phyloP scores from a whole-genome alignment of 2,329 filamentous ascomycete species.

The Fusarium heterosporum region DNA sequence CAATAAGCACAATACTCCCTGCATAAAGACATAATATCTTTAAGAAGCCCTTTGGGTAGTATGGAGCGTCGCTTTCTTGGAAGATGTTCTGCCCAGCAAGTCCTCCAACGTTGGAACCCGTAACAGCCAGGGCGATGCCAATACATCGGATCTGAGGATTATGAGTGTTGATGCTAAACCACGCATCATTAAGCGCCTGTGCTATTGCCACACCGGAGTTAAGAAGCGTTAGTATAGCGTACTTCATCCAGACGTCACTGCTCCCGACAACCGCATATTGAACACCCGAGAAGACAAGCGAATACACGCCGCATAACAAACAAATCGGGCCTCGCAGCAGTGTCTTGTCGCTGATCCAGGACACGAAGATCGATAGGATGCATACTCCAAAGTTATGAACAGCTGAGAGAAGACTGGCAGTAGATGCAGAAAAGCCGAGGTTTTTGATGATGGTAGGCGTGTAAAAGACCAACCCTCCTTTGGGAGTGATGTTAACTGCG shows the following conservation, averaged over 20 bases:
- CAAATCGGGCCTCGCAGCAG: neutral
- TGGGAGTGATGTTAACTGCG: neutral
- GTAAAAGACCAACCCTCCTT: constrained; percentile 4
- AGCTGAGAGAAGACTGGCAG: neutral
- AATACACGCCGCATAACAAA: constrained; percentile 3
- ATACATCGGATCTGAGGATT: constrained; percentile 9
- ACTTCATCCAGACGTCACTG: neutral
- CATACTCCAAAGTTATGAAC: constrained; percentile 14
- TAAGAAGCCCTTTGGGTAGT: neutral
- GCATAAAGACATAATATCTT: constrained; percentile 6
- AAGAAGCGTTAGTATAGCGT: neutral
- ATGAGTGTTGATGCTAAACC: constrained; percentile 7
- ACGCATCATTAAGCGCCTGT: constrained; percentile 1
- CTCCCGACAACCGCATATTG: neutral
- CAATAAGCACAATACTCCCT: constrained; percentile 6
- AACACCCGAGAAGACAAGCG: neutral
- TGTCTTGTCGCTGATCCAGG: constrained; percentile 7
- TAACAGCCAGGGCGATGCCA: neutral
- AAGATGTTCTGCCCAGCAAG: neutral
- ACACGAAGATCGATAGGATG: neutral
- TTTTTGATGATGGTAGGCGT: constrained; percentile 17
- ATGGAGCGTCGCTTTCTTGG: neutral
- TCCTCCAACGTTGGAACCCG: neutral
- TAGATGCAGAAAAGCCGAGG: constrained; percentile 1
- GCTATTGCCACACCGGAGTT: neutral